Conservation (phyloP, 2,329 filamentous ascomycete genomes). For the Pyrenochaeta sp. region DNA sequence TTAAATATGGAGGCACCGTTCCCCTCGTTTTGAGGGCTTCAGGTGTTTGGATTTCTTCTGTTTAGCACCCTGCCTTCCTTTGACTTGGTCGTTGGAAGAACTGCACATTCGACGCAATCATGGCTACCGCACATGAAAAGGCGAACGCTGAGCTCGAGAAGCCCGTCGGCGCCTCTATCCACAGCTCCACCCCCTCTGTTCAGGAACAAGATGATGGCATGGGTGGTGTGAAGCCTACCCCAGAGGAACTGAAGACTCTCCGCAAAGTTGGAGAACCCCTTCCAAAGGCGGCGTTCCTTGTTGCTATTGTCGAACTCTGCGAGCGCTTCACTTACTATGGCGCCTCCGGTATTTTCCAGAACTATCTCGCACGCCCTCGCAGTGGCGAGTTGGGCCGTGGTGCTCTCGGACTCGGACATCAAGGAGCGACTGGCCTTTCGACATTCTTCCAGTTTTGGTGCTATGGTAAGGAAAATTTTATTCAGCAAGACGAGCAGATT, state of each 20-base stretch:
- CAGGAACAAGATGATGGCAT: constrained; percentile 35
- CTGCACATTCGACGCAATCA: constrained; percentile 16
- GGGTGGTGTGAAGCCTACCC: constrained; percentile 49
- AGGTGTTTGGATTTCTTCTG: constrained; percentile 18
- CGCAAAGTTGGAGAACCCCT: constrained; percentile 56
- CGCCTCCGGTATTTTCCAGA: constrained; percentile 58
- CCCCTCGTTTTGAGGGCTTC: constrained; percentile 9
- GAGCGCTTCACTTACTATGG: constrained; percentile 60
- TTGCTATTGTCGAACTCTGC: constrained; percentile 59
- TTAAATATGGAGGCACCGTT: constrained; percentile 36
- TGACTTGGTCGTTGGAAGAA: constrained; percentile 19
- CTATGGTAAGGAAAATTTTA: constrained; percentile 26
- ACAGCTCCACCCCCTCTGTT: constrained; percentile 24
- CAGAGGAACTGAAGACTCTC: constrained; percentile 52
- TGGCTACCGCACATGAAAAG: constrained; percentile 37
- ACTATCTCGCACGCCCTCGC: constrained; percentile 55
- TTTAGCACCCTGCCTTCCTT: constrained; percentile 8
- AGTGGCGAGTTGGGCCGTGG: constrained; percentile 49
- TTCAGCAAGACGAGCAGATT: constrained; percentile 2
- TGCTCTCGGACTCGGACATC: constrained; percentile 54
- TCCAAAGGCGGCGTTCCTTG: constrained; percentile 56
- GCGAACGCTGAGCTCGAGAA: constrained; percentile 30
- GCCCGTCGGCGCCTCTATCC: constrained; percentile 1
- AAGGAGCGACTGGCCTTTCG: constrained; percentile 55
- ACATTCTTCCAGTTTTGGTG: constrained; percentile 56